Base-by-base conservation (phyloP, 352 stramenopile genomes). In the Phytopythium vexans region DNA sequence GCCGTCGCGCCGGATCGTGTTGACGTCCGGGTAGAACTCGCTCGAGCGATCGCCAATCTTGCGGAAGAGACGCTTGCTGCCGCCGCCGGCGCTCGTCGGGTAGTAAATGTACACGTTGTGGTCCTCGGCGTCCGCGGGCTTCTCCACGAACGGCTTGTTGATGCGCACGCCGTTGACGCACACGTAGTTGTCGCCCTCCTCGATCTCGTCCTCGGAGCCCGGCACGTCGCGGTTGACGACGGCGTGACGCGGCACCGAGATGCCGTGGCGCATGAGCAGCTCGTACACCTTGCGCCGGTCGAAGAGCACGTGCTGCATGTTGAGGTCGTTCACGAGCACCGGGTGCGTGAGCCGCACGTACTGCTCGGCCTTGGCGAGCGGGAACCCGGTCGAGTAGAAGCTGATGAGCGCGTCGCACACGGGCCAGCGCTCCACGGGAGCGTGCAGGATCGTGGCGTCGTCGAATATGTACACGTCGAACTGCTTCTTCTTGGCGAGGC, bases 81-180 rank as follows among this genome's bases (percentile, higher is more conserved):
- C 97, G 21, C 98, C 97, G 31, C 97, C 98, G 9, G 96, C 96
- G 52, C 82, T 98, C 21, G 89, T 97, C 0, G 97, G 97, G 64
- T 99, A 99, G 71, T 99, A 99, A 64, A 99, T 99, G 67, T 98
- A 97, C 58, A 99, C 96, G 64, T 99, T 99, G 73, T 99, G 98
- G 80, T 99, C 96, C 58, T 99, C 98, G 1, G 96, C 96, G 69
- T 99, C 84, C 1, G 98, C 95, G 0, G 98, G 98, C 74, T 99
- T 99, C 72, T 99, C 98, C 0, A 99, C 97, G 60, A 99, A 99
- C 2, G 97, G 98, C 70, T 99, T 99, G 69, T 99, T 91, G 54
- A 99, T 97, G 43, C 80, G 83, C 35, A 98, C 85, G 33, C 95
- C 96, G 65, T 99, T 98, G 41, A 98, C 73, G 31, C 83, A 70